Base-by-base conservation (phyloP, 495 filamentous ascomycete genomes). In the Penicillium chermesinum region DNA sequence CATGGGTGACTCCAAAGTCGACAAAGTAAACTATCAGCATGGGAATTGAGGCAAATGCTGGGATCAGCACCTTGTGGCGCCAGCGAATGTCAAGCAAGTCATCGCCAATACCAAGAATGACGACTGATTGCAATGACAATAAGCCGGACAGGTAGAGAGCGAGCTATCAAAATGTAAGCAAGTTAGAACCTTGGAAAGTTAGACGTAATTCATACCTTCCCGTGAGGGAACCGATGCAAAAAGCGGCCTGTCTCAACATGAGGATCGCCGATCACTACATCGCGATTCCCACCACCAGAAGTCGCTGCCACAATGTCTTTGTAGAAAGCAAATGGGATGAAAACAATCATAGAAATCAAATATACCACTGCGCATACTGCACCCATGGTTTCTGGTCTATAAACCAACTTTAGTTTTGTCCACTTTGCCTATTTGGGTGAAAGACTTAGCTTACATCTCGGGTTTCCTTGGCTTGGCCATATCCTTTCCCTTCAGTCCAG, bases 1-100 rank as follows among this genome's bases (percentile, higher is more conserved):
- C 85, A 27, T 89, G 84, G 13, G 93, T 99, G 49, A 99, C 90
- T 40, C 90, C 93, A 62, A 97, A 96, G 66, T 96, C 91, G 59
- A 97, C 89, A 64, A 95, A 95, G 70, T 99, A 99, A 47, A 99
- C 88, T 42, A 95, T 85, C 3, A 99, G 84, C 69, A 99, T 85
- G 0, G 93, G 93, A 49, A 97, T 89, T 20, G 90, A 81, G 30
- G 90, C 89, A 58, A 99, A 88, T 13, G 88, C 94, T 3, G 93
- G 93, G 52, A 99, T 96, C 67, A 97, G 82, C 60, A 97, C 82
- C 69, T 99, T 99, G 74, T 99, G 94, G 41, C 93, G 84, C 93
- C 93, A 99, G 57, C 94, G 83, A 57, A 99, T 94, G 66, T 99
- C 93, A 69, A 99, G 95, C 12, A 96, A 79, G 65, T 99, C 93